These are phyloP conservation scores for Blakeslea trispora DNA, from an alignment of 371 early-diverging fungal species.

Conservation along the genomic window DNA sequence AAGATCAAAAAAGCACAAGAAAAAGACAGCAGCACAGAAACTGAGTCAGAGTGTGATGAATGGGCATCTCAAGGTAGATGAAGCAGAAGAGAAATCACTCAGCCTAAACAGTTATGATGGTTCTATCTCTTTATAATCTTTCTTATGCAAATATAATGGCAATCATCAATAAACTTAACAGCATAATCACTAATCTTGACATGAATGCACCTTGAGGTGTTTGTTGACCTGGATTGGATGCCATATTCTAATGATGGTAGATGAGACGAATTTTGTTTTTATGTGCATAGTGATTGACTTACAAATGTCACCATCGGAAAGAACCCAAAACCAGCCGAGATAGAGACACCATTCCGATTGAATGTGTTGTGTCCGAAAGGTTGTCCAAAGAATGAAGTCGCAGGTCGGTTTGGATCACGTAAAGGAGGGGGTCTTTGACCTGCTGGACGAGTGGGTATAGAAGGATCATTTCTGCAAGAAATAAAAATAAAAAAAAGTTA, in stretches of 20 bases:
- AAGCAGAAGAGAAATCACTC: constrained; percentile 30
- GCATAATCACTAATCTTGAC: constrained; percentile 69
- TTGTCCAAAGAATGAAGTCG: constrained; percentile 46
- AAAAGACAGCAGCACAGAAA: constrained; percentile 47
- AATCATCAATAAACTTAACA: constrained; percentile 62
- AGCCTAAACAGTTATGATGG: constrained; percentile 36
- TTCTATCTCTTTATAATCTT: constrained; percentile 5
- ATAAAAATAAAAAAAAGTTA: too few relatives aligned
- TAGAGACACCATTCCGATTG: constrained; percentile 49
- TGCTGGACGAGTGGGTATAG: constrained; percentile 68
- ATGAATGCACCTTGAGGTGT: constrained; percentile 64
- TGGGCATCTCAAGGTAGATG: constrained; percentile 51
- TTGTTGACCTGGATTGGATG: constrained; percentile 13
- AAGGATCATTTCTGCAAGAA: constrained; percentile 32
- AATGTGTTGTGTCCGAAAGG: constrained; percentile 54
- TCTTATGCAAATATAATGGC: constrained; percentile 62
- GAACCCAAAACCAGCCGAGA: constrained; percentile 56
- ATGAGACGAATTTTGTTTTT: neutral
- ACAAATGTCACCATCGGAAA: constrained; percentile 70
- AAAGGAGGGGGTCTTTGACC: constrained; percentile 71
- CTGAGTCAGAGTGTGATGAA: constrained; percentile 47
- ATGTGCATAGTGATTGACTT: constrained; percentile 24
- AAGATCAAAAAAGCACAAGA: constrained; percentile 39
- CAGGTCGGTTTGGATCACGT: constrained; percentile 51
- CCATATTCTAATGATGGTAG: neutral